Evolutionary conservation across 2,329 filamentous ascomycete species (phyloP).

Genomic region (Capronia americana): DNA sequence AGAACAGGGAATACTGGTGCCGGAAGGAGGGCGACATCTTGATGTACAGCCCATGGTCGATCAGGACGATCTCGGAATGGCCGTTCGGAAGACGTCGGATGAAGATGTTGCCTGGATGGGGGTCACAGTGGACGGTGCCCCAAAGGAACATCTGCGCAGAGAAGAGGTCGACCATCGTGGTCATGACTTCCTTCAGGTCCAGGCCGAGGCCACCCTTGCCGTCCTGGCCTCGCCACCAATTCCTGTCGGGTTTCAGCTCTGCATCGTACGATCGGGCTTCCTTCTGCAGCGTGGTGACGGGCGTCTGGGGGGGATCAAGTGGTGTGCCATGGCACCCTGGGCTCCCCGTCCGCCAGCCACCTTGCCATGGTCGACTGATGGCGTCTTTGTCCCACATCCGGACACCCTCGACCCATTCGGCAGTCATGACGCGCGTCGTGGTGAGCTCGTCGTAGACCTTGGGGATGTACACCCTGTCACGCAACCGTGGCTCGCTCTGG

Average conservation of each 20-base stretch:
- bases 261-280: slow-evolving; percentile 60
- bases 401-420: slow-evolving; percentile 97
- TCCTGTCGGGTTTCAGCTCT: slow-evolving; percentile 78
- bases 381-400: slow-evolving; percentile 89
- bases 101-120: slow-evolving; percentile 97
- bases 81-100: slow-evolving; percentile 83
- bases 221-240: slow-evolving; percentile 75
- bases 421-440: slow-evolving; percentile 83
- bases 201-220: slow-evolving; percentile 83
- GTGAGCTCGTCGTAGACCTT: slow-evolving; percentile 82
- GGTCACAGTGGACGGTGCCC: slow-evolving; percentile 95
- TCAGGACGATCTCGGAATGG: slow-evolving; percentile 87
- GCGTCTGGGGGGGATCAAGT: slow-evolving; percentile 58
- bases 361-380: slow-evolving; percentile 78
- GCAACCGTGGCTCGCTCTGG: slow-evolving; percentile 74
- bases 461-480: slow-evolving; percentile 85
- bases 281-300: slow-evolving; percentile 42
- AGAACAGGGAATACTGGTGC: slow-evolving; percentile 85
- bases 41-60: slow-evolving; percentile 96
- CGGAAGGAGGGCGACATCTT: slow-evolving; percentile 84
- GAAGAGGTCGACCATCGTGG: slow-evolving; percentile 94
- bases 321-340: slow-evolving; percentile 75
- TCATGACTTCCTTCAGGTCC: slow-evolving; percentile 85
- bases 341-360: slow-evolving; percentile 75
- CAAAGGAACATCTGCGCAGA: slow-evolving; percentile 98